Evolutionary conservation across 768 basidiomycete species (phyloP).

Genomic region (Lyophyllum shimeji): DNA sequence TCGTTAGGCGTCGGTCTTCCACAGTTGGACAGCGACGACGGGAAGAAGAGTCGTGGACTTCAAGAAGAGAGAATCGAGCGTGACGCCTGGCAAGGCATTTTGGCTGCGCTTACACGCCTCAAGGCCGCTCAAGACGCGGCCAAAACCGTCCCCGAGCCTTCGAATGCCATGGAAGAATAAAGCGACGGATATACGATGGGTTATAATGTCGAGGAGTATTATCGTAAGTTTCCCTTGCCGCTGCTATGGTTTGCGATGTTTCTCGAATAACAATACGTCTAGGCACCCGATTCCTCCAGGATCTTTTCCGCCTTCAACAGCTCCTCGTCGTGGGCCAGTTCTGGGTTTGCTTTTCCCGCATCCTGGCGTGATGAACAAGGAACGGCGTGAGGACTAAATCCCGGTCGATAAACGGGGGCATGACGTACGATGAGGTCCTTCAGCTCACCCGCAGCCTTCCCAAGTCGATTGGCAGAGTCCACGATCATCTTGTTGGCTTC

Average conservation of each 20-base stretch:
- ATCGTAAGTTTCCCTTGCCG: not conserved
- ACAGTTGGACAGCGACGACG: conserved; percentile 30
- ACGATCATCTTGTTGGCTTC: conserved; percentile 82
- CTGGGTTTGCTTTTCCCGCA: conserved; percentile 42
- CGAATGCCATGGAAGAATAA: conserved; percentile 24
- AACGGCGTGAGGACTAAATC: conserved; percentile 8
- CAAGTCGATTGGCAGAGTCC: conserved; percentile 63
- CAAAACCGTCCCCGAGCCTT: conserved; percentile 15
- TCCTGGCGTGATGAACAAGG: conserved; percentile 33
- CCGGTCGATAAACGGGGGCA: conserved; percentile 6
- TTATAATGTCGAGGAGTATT: conserved; percentile 6
- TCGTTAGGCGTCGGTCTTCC: conserved; percentile 79
- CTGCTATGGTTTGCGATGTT: conserved; percentile 4
- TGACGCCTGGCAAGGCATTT: conserved; percentile 76
- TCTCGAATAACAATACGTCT: conserved; percentile 15
- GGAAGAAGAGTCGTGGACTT: conserved; percentile 54
- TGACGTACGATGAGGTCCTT: conserved; percentile 65
- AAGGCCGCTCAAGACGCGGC: conserved; percentile 42
- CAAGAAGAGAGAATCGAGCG: conserved; percentile 77
- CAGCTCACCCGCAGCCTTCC: conserved; percentile 61
- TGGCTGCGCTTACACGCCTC: conserved; percentile 64
- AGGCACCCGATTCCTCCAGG: conserved; percentile 52
- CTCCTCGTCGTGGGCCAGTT: conserved; percentile 40
- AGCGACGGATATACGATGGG: not conserved
- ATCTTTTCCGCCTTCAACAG: conserved; percentile 58